These are phyloP conservation scores for Symbiotaphrina buchneri DNA, from an alignment of 495 filamentous ascomycete species.

Conservation along the genomic window DNA sequence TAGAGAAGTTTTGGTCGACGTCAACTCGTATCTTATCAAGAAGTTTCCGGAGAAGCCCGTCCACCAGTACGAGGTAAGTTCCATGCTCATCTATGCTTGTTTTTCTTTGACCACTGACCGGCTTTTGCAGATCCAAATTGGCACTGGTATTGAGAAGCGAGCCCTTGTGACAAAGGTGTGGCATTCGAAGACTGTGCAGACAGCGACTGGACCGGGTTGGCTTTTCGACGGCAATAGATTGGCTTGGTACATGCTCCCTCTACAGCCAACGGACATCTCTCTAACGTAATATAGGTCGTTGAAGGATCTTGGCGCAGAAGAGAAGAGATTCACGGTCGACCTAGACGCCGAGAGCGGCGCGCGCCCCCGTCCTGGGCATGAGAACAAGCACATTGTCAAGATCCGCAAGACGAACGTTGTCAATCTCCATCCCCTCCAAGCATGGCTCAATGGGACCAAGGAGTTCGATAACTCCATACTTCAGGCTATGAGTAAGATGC, in stretches of 20 bases:
- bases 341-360: conserved; percentile 35
- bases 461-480: conserved; percentile 39
- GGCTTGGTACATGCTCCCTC: conserved; percentile 13
- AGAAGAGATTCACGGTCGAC: conserved; percentile 29
- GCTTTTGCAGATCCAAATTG: conserved; percentile 32
- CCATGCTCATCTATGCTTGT: not conserved
- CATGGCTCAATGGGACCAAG: conserved; percentile 36
- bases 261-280: conserved; percentile 14
- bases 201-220: conserved; percentile 26
- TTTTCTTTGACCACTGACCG: not conserved
- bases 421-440: conserved; percentile 33
- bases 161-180: conserved; percentile 51
- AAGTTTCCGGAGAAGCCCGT: conserved; percentile 28
- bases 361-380: conserved; percentile 10
- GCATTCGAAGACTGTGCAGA: conserved; percentile 33
- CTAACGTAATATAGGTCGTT: too few relatives aligned
- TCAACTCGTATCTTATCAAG: conserved; percentile 58
- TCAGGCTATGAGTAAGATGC: conserved; percentile 50
- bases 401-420: conserved; percentile 36
- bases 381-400: conserved; percentile 29
- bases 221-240: conserved; percentile 63
- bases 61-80: conserved; percentile 73
- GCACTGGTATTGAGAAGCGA: conserved; percentile 33
- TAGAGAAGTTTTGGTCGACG: conserved; percentile 25
- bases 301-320: too few relatives aligned